Evolutionary conservation across 2,329 filamentous ascomycete species (phyloP).

Genomic region (Coniochaeta sp.): DNA sequence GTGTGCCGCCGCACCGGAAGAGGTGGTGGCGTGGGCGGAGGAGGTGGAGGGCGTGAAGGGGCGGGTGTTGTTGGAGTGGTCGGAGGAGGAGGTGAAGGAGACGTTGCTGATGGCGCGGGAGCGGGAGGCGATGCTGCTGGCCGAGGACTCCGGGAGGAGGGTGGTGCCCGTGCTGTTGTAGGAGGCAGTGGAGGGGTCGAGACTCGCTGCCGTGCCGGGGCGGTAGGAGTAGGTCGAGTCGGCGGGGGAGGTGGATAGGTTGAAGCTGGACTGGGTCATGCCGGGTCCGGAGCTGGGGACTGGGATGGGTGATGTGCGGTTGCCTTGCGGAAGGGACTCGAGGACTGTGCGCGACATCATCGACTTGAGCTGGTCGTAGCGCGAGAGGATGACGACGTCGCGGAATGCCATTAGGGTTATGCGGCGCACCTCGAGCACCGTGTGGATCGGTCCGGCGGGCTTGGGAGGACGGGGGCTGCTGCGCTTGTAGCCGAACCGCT

Average conservation of each 20-base stretch:
- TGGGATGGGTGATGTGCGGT: constrained; percentile 46
- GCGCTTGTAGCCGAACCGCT: constrained; percentile 12
- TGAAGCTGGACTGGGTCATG: constrained; percentile 18
- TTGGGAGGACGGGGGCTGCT: constrained; percentile 20
- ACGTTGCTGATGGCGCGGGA: constrained; percentile 85
- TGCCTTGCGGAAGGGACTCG: constrained; percentile 64
- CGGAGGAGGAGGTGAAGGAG: constrained; percentile 33
- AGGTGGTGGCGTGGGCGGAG: constrained; percentile 7
- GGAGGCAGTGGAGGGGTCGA: constrained; percentile 68
- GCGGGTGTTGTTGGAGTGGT: constrained; percentile 26
- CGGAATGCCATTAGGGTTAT: constrained; percentile 84
- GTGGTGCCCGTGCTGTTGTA: constrained; percentile 77
- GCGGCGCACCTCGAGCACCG: constrained; percentile 74
- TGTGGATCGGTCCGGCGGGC: constrained; percentile 36
- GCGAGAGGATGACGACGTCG: constrained; percentile 79
- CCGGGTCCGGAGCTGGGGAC: constrained; percentile 30
- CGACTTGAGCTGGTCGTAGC: constrained; percentile 80
- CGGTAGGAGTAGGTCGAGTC: constrained; percentile 39
- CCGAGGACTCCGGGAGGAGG: constrained; percentile 61
- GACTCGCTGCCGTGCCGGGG: constrained; percentile 66
- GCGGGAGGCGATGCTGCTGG: constrained; percentile 43
- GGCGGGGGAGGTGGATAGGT: constrained; percentile 42
- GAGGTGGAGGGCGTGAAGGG: constrained; percentile 40
- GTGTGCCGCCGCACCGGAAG: constrained; percentile 34
- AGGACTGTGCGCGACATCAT: constrained; percentile 87